Base-by-base conservation (phyloP, 768 basidiomycete genomes). In the Lactarius tabidus region DNA sequence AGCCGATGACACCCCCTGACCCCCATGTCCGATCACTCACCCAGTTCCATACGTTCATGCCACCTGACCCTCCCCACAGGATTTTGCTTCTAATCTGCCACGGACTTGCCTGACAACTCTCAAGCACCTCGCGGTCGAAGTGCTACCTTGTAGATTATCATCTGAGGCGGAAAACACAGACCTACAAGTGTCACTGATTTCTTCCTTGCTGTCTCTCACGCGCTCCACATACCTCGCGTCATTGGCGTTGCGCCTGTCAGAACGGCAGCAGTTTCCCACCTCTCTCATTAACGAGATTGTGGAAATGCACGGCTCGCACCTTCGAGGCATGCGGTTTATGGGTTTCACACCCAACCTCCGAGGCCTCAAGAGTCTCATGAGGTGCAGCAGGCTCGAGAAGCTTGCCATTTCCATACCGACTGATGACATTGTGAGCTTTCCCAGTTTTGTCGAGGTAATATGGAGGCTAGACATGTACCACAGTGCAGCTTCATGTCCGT, bases 101-200 rank as follows among this genome's bases (percentile, higher is more conserved):
- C 72, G 74, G 18, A 72, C 78, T 18, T 67, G 77, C 18, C 75
- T 83, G 6, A 76, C 77, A 1, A 71, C 76, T 38, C 77, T 90
- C 0, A 77, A 75, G 0, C 78, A 85, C 70, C 77, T 90, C 1
- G 77, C 85, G 3, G 65, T 89, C 41, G 85, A 88, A 67, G 73
- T 80, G 0, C 81, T 81, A 56, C 75, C 71, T 48, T 71, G 71
- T 20, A 52, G 75, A 67, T 48, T 69, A 64, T 72, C 72, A 3
- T 59, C 71, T 23, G 56, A 66, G 20, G 6, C 38, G 33, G 55
- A 31, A 48, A 41, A 20, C 29, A 23, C 29, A n/a, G 14, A n/a
- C 12, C 17, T 67, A 41, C 66, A 57, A 20, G 14, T 2, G 10
- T 59, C 66, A 38, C 63, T 67, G 52, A n/a, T 66, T 52, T 36